Evolutionary conservation across 176 grass and related monocot species (phyloP).

Genomic region (Puccinellia tenuiflora): DNA sequence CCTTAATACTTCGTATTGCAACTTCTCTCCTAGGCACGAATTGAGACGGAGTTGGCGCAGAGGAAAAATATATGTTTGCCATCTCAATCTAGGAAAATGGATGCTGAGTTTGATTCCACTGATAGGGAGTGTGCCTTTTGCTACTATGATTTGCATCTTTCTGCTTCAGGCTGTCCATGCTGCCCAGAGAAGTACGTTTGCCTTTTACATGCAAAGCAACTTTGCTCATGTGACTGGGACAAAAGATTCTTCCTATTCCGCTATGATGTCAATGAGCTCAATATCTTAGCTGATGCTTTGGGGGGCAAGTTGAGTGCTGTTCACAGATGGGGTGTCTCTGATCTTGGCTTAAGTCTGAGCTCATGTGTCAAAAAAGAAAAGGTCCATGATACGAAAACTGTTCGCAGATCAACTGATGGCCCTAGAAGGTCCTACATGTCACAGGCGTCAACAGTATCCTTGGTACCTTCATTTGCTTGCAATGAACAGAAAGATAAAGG

Average conservation of each 20-base stretch:
- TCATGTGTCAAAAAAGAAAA: conserved; percentile 61
- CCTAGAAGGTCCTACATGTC: conserved; percentile 38
- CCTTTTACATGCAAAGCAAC: conserved; percentile 72
- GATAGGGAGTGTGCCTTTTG: conserved; percentile 82
- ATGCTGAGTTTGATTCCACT: conserved; percentile 64
- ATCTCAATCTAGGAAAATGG: conserved; percentile 75
- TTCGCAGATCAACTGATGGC: conserved; percentile 38
- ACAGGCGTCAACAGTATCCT: conserved; percentile 40
- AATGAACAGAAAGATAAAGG: conserved; percentile 31
- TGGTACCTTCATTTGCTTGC: conserved; percentile 19
- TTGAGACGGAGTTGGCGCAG: conserved; percentile 52
- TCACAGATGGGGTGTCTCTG: conserved; percentile 77
- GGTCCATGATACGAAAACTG: conserved; percentile 44
- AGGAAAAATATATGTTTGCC: conserved; percentile 49
- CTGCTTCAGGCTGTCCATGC: conserved; percentile 68
- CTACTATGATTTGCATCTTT: conserved; percentile 93
- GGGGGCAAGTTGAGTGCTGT: conserved; percentile 86
- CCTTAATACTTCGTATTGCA: background rate
- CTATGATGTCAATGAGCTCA: conserved; percentile 79
- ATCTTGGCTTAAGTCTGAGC: conserved; percentile 77
- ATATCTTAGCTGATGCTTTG: conserved; percentile 86
- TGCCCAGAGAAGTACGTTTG: conserved; percentile 62
- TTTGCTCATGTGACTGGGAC: conserved; percentile 77
- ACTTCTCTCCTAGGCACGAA: conserved; percentile 49
- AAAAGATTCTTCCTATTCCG: conserved; percentile 74